These are phyloP conservation scores for Trypanosoma mega DNA, from an alignment of 208 protist species.

Conservation along the genomic window DNA sequence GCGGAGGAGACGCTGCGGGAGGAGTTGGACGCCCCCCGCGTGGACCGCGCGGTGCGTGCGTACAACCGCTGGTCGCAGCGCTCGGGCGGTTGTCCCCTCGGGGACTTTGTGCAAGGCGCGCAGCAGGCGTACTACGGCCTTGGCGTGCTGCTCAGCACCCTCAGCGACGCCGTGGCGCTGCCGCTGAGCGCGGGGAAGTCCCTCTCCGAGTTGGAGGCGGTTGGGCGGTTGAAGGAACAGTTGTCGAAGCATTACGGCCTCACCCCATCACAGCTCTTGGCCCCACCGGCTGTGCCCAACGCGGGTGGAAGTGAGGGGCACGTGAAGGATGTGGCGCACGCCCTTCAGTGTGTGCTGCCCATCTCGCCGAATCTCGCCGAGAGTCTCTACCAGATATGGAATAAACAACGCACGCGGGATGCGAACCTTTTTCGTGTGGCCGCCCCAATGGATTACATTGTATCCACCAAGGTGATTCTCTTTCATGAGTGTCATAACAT, in stretches of 20 bases:
- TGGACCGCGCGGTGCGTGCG: constrained; percentile 29
- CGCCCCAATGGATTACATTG: constrained; percentile 55
- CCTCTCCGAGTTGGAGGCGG: constrained; percentile 1
- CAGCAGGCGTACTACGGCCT: constrained; percentile 72
- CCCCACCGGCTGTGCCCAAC: neutral
- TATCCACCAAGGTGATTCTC: constrained; percentile 50
- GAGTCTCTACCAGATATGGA: constrained; percentile 64
- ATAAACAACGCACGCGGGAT: constrained; percentile 46
- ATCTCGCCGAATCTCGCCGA: constrained; percentile 54
- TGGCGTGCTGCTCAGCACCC: constrained; percentile 38
- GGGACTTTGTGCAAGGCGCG: constrained; percentile 61
- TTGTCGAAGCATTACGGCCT: constrained; percentile 22
- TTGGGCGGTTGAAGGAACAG: constrained; percentile 28
- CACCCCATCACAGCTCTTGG: neutral
- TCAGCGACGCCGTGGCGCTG: constrained; percentile 20
- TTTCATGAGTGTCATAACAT: constrained; percentile 46
- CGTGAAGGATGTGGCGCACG: constrained; percentile 16
- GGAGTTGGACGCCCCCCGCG: neutral
- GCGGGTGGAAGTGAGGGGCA: neutral
- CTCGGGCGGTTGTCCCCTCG: constrained; percentile 45
- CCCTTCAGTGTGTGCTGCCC: constrained; percentile 38
- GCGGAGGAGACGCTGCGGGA: constrained; percentile 27
- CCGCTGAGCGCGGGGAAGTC: constrained; percentile 4
- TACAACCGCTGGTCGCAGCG: constrained; percentile 51
- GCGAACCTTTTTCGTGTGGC: constrained; percentile 64